Base-by-base conservation (phyloP, 495 filamentous ascomycete genomes). In the Hypoxylon fragiforme region DNA sequence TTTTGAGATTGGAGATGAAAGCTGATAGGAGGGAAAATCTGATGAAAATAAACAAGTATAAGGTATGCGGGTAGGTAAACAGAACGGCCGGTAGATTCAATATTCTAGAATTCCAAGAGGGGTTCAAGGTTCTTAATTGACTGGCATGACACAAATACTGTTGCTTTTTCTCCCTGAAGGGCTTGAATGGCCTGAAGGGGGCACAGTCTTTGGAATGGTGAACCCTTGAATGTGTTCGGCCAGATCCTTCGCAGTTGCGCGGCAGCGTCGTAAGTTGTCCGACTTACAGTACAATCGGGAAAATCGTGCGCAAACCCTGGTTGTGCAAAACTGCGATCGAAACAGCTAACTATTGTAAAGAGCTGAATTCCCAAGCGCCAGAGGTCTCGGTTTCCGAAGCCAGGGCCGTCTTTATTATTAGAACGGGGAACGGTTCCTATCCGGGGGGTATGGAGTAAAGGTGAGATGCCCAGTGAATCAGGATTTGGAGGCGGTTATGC, bases 121-220 rank as follows among this genome's bases (percentile, higher is more conserved):
- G 47, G 36, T 51, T 26, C 45, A 37, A 51, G 40, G 19, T 26
- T 38, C 18, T 34, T 60, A 45, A 16, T 45, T 47, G 22, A 20
- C n/a, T 54, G 50, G 57, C 54, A 60, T 60, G 50, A 42, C 45
- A 54, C 45, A 45, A 61, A 55, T 52, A 56, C 51, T 61, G 52
- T 21, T 51, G 22, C 31, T 44, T 2, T 34, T 49, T 55, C 9
- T 37, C 35, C 41, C 41, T 44, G 14, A 14, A 12, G 20, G 47
- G n/a, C n/a, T n/a, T n/a, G n/a, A n/a, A n/a, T n/a, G n/a, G n/a
- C n/a, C n/a, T n/a, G n/a, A n/a, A n/a, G 31, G 43, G 28, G 35
- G n/a, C 28, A 40, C 47, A 7, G 19, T 44, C 20, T 36, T 18
- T 45, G 50, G 44, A 50, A 60, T 54, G 37, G 48, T 22, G 26